Evolutionary conservation across 352 stramenopile species (phyloP), one percentile per base, ranked within the genome.

Genomic region (Peronospora belbahrii): DNA sequence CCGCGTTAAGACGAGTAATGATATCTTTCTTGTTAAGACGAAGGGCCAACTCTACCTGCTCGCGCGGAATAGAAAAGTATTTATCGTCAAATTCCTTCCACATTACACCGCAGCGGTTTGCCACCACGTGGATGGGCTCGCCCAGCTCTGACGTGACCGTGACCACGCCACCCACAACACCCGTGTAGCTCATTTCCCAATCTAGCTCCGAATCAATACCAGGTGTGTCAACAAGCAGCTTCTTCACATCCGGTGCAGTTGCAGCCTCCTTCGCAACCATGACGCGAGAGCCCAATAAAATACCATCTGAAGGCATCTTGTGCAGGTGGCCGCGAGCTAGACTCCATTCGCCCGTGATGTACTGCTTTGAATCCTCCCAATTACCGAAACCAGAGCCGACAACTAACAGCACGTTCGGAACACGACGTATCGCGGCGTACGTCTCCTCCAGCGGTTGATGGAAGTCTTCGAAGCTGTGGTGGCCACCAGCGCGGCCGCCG

Each of bases 401-500:
- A 43, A 92, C 74, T 6, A 95, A 65, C n/a, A 95, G 20, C 28
- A 94, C 68, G 44, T 92, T 95, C n/a, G 63, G 38, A 9, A 85
- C 63, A 18, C 75, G 68, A 38, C 78, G 82, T 38, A 95, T 90
- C 8, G 70, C 78, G 8, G 63, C 76, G 59, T 94, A 94, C 40
- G 74, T 78, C 13, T 60, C 55, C 23, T 84, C 67, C 7, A 95
- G 63, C 6, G 84, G 80, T 25, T 73, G 39, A 62, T 94, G 84
- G 47, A 95, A 91, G 59, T 95, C 82, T 51, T 95, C 82, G 24
- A 89, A 93, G 48, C 77, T 91, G 67, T 95, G 82, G 60, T 94
- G 84, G 9, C 84, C 82, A 61, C 84, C 82, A 18, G 79, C 84
- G 23, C 82, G 82, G 31, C 82, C 80, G 7, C 79, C 83, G 30